Percentiles rank a stretch among this genome's conserved stretches.
phyloP scores from a whole-genome alignment of 768 basidiomycete genomes.

The Leccinum ochraceum region DNA sequence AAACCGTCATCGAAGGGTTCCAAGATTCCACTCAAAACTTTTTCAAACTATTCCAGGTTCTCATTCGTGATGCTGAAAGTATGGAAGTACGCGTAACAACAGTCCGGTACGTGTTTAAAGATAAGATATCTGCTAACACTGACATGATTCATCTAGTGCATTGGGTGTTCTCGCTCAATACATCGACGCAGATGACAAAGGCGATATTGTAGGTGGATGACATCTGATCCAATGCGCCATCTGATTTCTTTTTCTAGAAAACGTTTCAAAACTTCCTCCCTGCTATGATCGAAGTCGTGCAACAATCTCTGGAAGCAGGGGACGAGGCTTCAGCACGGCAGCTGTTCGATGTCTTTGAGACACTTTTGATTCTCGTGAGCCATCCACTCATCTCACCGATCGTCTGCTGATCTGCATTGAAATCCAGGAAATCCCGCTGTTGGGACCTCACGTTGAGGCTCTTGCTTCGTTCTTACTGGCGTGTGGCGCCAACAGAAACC shows the following conservation, averaged over 20 bases:
- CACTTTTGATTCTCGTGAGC: conserved; percentile 85
- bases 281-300: conserved; percentile 85
- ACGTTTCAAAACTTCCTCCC: conserved; percentile 87
- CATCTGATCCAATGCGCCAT: background rate
- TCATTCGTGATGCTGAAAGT: conserved; percentile 82
- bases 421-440: conserved; percentile 85
- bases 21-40: conserved; percentile 71
- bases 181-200: conserved; percentile 85
- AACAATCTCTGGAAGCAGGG: conserved; percentile 73
- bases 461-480: conserved; percentile 86
- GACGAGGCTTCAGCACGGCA: conserved; percentile 85
- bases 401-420: conserved; percentile 5
- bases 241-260: conserved; percentile 48
- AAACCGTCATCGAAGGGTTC: conserved; percentile 89
- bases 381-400: background rate
- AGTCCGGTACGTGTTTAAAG: conserved; percentile 53
- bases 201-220: conserved; percentile 65
- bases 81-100: conserved; percentile 90
- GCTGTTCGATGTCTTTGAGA: conserved; percentile 95
- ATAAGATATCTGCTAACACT: background rate
- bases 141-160: conserved; percentile 47
- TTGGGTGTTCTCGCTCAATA: conserved; percentile 92
- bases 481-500: conserved; percentile 75
- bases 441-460: conserved; percentile 85
- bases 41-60: conserved; percentile 74